phyloP scores from a whole-genome alignment of 495 filamentous ascomycete genomes.

The Trichoderma parareesei region DNA sequence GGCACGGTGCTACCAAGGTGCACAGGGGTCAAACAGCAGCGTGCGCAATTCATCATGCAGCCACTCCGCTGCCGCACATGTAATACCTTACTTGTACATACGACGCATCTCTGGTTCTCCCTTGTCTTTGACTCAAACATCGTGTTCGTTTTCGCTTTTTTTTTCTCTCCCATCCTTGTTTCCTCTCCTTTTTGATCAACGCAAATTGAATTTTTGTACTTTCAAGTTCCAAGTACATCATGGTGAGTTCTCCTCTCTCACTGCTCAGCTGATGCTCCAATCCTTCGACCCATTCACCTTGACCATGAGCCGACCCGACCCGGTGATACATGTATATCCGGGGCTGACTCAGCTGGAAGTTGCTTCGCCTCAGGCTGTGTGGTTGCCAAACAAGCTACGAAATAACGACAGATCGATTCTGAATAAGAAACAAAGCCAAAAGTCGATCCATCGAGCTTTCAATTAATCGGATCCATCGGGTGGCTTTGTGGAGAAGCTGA shows the following conservation, averaged over 20 bases:
- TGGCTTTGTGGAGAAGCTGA: neutral
- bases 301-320: neutral
- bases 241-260: neutral
- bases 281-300: neutral
- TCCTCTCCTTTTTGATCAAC: neutral
- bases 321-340: neutral
- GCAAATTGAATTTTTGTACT: neutral
- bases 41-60: neutral
- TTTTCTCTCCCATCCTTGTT: neutral
- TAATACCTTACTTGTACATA: no score
- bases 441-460: neutral
- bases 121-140: neutral
- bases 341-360: neutral
- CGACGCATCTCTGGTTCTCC: no score
- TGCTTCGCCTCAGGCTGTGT: no score
- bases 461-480: neutral
- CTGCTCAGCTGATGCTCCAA: neutral
- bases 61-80: neutral
- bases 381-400: no score
- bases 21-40: neutral
- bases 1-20: neutral
- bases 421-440: neutral
- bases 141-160: constrained; percentile 1
- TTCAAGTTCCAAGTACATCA: neutral
- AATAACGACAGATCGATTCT: no score